Evolutionary conservation across 805 yeast species (phyloP).

Genomic region (Lipomyces kockii): DNA sequence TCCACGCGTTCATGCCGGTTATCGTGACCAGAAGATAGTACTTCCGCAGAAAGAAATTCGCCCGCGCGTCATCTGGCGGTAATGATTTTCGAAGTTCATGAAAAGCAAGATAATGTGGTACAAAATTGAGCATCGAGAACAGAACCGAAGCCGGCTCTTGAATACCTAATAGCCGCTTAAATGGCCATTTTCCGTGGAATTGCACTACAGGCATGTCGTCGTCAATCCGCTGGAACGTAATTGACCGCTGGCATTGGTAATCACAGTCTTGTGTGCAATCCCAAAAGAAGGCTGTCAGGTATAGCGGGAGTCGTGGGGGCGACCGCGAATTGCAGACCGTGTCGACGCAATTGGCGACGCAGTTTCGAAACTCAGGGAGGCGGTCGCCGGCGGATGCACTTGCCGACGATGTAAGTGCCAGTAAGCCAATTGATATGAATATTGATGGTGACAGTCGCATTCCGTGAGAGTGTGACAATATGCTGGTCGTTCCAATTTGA

Average conservation of each 20-base stretch:
- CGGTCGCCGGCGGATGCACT: conserved; percentile 58
- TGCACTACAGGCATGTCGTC: conserved; percentile 66
- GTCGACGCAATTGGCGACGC: conserved; percentile 49
- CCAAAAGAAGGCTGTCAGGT: conserved; percentile 64
- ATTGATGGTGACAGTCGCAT: neutral
- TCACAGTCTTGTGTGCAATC: conserved; percentile 82
- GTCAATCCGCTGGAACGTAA: conserved; percentile 60
- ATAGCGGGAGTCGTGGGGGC: conserved; percentile 45
- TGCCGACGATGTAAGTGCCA: neutral
- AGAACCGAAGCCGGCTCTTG: conserved; percentile 84
- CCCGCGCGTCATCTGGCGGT: conserved; percentile 30
- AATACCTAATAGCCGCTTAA: conserved; percentile 70
- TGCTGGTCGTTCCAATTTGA: too few relatives aligned
- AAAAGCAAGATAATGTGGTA: conserved; percentile 61
- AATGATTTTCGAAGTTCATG: conserved; percentile 22
- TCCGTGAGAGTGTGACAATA: neutral
- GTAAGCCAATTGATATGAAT: neutral
- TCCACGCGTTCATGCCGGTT: conserved; percentile 86
- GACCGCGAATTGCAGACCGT: conserved; percentile 45
- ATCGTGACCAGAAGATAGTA: conserved; percentile 57
- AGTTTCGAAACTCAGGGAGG: conserved; percentile 53
- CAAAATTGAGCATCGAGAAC: conserved; percentile 72
- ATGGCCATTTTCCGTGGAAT: conserved; percentile 99
- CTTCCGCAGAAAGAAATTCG: conserved; percentile 36
- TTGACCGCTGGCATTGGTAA: conserved; percentile 83